Evolutionary conservation across 257 asterid species (phyloP).

Genomic region (Nicotiana otophora): DNA sequence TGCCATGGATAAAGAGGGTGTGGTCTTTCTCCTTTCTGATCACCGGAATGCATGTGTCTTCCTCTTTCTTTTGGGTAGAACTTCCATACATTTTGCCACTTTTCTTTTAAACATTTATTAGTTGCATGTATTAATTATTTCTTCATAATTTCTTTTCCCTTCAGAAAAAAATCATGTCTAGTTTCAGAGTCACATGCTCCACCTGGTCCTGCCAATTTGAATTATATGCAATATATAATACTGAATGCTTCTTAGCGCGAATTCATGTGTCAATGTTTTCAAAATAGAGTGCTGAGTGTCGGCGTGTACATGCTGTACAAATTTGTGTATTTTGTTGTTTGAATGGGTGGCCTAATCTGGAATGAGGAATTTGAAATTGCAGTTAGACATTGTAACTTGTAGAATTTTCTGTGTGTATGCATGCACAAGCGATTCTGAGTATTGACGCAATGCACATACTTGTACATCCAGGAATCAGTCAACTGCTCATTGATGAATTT

Average conservation of each 20-base stretch:
- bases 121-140: background rate
- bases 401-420: background rate
- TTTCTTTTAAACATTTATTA: background rate
- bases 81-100: background rate
- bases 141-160: background rate
- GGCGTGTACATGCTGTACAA: background rate
- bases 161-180: background rate
- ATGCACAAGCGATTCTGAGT: background rate
- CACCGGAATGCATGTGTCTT: background rate
- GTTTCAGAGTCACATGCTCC: background rate
- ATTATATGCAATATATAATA: background rate
- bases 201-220: background rate
- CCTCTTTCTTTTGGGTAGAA: background rate
- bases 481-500: conserved; percentile 74
- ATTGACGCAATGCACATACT: background rate
- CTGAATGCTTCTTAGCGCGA: background rate
- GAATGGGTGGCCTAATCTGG: background rate
- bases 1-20: background rate
- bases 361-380: background rate
- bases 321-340: background rate
- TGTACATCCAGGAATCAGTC: conserved; percentile 64
- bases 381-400: background rate
- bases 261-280: background rate
- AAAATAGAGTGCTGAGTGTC: background rate
- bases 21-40: background rate